These are phyloP conservation scores for Fraxinus nigra DNA, from an alignment of 305 asterid species.

Conservation along the genomic window DNA sequence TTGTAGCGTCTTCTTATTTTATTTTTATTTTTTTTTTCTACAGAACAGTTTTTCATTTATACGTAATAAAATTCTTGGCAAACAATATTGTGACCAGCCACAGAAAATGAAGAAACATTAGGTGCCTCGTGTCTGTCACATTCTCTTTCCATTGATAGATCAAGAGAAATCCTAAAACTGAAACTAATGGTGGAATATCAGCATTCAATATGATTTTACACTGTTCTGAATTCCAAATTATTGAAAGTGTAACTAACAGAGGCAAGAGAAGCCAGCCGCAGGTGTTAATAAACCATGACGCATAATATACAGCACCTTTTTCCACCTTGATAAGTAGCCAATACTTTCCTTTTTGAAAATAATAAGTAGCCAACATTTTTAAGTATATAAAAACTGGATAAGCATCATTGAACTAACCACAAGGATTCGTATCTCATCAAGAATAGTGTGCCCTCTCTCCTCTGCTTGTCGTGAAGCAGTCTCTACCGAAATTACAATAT, in stretches of 20 bases:
- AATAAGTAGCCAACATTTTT: not conserved
- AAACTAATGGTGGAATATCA: not conserved
- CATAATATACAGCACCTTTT: constrained; percentile 6
- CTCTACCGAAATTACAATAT: constrained; percentile 90
- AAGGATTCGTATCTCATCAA: constrained; percentile 94
- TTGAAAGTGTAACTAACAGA: not conserved
- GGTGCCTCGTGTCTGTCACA: not conserved
- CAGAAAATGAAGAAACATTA: not conserved
- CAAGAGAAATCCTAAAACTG: not conserved
- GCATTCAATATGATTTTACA: not conserved
- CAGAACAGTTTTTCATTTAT: not conserved
- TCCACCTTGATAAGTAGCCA: constrained; percentile 10
- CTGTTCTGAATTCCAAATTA: not conserved
- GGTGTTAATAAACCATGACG: constrained; percentile 17
- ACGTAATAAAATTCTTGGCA: constrained; percentile 3
- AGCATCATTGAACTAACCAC: constrained; percentile 51
- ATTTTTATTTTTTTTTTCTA: not conserved
- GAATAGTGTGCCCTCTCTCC: constrained; percentile 88
- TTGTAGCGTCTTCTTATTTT: not conserved
- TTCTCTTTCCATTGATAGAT: not conserved
- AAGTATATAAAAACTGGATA: not conserved
- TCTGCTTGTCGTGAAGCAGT: constrained; percentile 97
- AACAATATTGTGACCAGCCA: constrained; percentile 1
- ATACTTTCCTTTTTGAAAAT: constrained; percentile 1
- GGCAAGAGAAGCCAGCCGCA: constrained; percentile 22